These are phyloP conservation scores for Calonectria pseudoreteaudii DNA, from an alignment of 2,329 filamentous ascomycete species.

Conservation along the genomic window DNA sequence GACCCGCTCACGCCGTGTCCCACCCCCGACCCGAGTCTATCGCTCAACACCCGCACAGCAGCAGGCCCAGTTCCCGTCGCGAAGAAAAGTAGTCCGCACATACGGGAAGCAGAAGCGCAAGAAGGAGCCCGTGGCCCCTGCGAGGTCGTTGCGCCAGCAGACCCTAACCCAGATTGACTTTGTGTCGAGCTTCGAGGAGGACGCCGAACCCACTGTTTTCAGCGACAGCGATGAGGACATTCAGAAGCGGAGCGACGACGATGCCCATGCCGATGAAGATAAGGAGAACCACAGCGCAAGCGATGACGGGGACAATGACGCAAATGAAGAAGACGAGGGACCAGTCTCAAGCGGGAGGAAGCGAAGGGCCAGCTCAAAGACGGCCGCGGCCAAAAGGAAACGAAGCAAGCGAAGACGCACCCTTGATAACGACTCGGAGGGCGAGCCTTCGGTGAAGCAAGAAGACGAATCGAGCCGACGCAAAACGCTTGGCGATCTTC, in stretches of 20 bases:
- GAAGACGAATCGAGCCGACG: constrained; percentile 36
- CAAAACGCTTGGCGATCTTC: constrained; percentile 48
- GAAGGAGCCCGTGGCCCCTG: constrained; percentile 31
- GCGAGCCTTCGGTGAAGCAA: constrained; percentile 31
- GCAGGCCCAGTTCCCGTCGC: constrained; percentile 54
- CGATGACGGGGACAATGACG: constrained; percentile 33
- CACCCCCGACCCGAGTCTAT: constrained; percentile 53
- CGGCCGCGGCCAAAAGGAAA: constrained; percentile 21
- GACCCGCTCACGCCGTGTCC: constrained; percentile 52
- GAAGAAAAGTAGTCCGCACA: constrained; percentile 49
- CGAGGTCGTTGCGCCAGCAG: constrained; percentile 50
- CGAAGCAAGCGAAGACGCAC: constrained; percentile 45
- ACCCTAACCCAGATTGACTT: constrained; percentile 58
- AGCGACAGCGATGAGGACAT: constrained; percentile 45
- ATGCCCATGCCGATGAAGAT: constrained; percentile 22
- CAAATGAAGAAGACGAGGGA: constrained; percentile 37
- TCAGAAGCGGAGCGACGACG: constrained; percentile 17
- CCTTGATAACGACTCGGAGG: constrained; percentile 38
- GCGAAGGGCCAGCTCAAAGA: constrained; percentile 30
- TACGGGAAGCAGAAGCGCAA: constrained; percentile 45
- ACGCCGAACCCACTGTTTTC: constrained; percentile 40
- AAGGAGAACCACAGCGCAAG: constrained; percentile 31
- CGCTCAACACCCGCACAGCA: constrained; percentile 51
- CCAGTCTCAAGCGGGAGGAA: constrained; percentile 41
- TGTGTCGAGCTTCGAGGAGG: constrained; percentile 50